These are phyloP conservation scores for Peronospora tabacina DNA, from an alignment of 352 stramenopile species.

Conservation along the genomic window DNA sequence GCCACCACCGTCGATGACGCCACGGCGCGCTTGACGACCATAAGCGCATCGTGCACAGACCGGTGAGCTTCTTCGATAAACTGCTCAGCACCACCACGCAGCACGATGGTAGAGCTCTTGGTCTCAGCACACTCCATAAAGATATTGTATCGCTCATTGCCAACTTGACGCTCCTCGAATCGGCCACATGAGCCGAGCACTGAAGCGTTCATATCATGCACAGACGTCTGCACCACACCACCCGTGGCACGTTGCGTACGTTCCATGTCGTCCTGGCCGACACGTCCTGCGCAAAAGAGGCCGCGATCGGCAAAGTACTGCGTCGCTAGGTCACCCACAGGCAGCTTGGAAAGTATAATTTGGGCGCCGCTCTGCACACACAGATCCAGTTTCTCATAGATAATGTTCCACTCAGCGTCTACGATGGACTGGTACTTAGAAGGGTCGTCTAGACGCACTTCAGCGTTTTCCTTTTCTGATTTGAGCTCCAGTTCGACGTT, in stretches of 20 bases:
- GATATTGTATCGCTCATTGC: constrained; percentile 97
- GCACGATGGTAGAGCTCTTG: constrained; percentile 95
- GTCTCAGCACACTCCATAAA: constrained; percentile 94
- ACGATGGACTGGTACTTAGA: constrained; percentile 99
- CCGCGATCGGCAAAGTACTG: constrained; percentile 99
- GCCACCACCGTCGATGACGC: constrained; percentile 87
- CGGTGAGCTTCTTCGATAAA: constrained; percentile 98
- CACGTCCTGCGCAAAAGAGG: constrained; percentile 96
- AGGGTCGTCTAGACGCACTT: constrained; percentile 96
- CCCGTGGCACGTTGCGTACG: constrained; percentile 94
- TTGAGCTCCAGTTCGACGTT: constrained; percentile 99
- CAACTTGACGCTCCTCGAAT: constrained; percentile 97
- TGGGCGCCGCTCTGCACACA: constrained; percentile 90
- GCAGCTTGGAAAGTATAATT: constrained; percentile 96
- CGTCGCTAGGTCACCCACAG: constrained; percentile 94
- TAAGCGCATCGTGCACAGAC: constrained; percentile 97
- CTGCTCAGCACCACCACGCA: constrained; percentile 95
- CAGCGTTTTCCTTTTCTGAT: constrained; percentile 98
- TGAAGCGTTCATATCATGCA: constrained; percentile 86
- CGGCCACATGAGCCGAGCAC: constrained; percentile 92
- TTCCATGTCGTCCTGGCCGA: constrained; percentile 96
- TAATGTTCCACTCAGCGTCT: constrained; percentile 99
- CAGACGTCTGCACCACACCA: constrained; percentile 89
- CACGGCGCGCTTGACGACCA: constrained; percentile 97
- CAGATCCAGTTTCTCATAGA: constrained; percentile 97